phyloP scores from a whole-genome alignment of 2,329 filamentous ascomycete genomes.

The Aspergillus ruber region DNA sequence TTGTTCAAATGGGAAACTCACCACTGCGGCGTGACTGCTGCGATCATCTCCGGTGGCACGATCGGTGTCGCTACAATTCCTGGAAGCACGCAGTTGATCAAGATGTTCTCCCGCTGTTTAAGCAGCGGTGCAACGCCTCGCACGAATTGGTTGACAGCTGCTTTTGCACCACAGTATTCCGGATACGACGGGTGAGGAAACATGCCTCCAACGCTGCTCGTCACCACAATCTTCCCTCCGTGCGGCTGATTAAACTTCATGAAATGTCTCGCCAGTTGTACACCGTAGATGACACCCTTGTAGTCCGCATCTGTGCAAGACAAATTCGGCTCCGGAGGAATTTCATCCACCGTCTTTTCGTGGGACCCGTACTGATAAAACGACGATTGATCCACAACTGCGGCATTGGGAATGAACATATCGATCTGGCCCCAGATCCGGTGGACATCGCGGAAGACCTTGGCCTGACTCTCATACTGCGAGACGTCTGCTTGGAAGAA shows the following conservation, averaged over 20 bases:
- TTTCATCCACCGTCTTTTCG: slow-evolving; percentile 19
- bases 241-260: slow-evolving; percentile 44
- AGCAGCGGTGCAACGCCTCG: slow-evolving; percentile 35
- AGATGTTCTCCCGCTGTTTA: slow-evolving; percentile 43
- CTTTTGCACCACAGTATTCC: slow-evolving; percentile 48
- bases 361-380: slow-evolving; percentile 38
- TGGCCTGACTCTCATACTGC: slow-evolving; percentile 41
- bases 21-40: slow-evolving; percentile 33
- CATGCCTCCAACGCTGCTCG: slow-evolving; percentile 39
- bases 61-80: slow-evolving; percentile 44
- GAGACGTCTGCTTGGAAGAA: slow-evolving; percentile 44
- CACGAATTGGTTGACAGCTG: slow-evolving; percentile 41
- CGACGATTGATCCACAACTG: slow-evolving; percentile 43
- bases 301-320: slow-evolving; percentile 45
- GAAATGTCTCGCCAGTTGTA: slow-evolving; percentile 46
- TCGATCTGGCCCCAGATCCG: slow-evolving; percentile 43
- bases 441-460: slow-evolving; percentile 40
- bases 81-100: slow-evolving; percentile 45
- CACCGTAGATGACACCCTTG: slow-evolving; percentile 48
- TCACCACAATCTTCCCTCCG: slow-evolving; percentile 42
- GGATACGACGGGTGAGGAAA: slow-evolving; percentile 42
- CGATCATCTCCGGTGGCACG: slow-evolving; percentile 40
- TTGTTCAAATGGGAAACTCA: slow-evolving; percentile 5
- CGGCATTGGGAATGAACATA: slow-evolving; percentile 46
- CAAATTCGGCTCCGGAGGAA: slow-evolving; percentile 43